Evolutionary conservation across 305 asterid genomes (phyloP).

Genomic region (Fraxinus ornus): DNA sequence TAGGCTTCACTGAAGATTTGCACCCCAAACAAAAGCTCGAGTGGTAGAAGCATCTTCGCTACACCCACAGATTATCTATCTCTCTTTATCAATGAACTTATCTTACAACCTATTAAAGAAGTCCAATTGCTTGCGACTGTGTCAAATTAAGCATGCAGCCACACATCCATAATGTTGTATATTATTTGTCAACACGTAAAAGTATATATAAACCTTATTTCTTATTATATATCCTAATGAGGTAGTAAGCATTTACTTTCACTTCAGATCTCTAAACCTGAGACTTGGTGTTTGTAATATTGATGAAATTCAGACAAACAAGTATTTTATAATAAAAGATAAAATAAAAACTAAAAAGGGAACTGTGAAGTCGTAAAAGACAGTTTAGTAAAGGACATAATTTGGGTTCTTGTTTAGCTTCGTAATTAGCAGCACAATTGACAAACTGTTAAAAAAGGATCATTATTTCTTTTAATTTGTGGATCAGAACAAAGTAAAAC

Average conservation of each 20-base stretch:
- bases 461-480: background rate
- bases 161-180: background rate
- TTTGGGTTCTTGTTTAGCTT: background rate
- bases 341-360: background rate
- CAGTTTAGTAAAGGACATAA: background rate
- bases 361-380: background rate
- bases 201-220: background rate
- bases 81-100: background rate
- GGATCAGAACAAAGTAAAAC: background rate
- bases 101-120: background rate
- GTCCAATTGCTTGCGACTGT: background rate
- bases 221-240: background rate
- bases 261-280: background rate
- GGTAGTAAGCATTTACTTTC: background rate
- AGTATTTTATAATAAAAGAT: background rate
- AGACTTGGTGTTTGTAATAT: background rate
- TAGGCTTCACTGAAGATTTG: background rate
- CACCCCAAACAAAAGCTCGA: background rate
- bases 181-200: background rate
- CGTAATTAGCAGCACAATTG: background rate
- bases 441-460: background rate
- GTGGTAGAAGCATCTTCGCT: background rate
- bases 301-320: background rate
- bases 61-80: background rate
- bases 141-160: background rate